phyloP scores from a whole-genome alignment of 495 filamentous ascomycete species.

The Podospora fimiseda region DNA sequence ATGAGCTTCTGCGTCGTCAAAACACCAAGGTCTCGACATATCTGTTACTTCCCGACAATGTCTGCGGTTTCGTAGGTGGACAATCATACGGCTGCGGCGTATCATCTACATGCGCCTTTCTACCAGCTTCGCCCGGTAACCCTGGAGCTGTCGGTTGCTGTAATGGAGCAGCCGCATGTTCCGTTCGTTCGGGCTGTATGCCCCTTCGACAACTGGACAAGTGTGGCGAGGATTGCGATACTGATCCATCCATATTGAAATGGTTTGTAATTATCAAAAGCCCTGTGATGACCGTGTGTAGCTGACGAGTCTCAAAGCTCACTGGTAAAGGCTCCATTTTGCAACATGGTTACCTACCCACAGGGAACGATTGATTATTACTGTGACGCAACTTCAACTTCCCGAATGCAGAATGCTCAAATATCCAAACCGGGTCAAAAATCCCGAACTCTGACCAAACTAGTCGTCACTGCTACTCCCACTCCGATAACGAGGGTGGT shows the following conservation, averaged over 20 bases:
- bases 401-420: too few species aligned
- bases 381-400: too few species aligned
- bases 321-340: too few species aligned
- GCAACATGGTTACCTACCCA: conserved; percentile 31
- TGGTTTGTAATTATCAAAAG: conserved; percentile 28
- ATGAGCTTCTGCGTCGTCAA: conserved; percentile 28
- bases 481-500: conserved; percentile 3
- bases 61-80: conserved; percentile 41
- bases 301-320: too few species aligned
- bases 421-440: conserved; percentile 33
- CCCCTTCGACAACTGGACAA: conserved; percentile 24
- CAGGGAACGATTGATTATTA: conserved; percentile 34
- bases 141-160: conserved; percentile 36
- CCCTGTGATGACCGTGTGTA: too few species aligned
- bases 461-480: conserved; percentile 10
- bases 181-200: conserved; percentile 25
- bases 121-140: conserved; percentile 16
- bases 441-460: conserved; percentile 22
- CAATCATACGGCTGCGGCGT: conserved; percentile 23
- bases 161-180: conserved; percentile 19
- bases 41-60: conserved; percentile 42
- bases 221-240: conserved; percentile 35
- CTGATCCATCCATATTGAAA: too few species aligned
- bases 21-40: conserved; percentile 23
- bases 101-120: conserved; percentile 26